phyloP scores from a whole-genome alignment of 495 filamentous ascomycete genomes.

The Podospora pseudocomata region DNA sequence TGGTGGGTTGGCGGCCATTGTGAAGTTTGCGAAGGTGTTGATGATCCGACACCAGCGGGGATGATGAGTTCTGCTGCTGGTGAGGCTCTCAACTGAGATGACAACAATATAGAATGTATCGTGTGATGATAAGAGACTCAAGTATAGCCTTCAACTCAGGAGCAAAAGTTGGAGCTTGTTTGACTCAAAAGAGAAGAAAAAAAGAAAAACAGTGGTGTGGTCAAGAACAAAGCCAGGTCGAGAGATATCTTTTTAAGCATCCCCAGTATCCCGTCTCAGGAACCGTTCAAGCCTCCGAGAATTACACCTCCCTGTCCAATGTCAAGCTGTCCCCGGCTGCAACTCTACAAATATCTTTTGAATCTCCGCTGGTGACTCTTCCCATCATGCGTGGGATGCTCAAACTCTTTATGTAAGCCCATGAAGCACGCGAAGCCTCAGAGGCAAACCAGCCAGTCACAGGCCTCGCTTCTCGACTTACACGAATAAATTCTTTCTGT shows the following conservation, averaged over 20 bases:
- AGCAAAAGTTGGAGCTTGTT: not conserved
- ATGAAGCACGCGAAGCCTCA: not conserved
- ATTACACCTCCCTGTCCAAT: not conserved
- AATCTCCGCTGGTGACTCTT: conserved; percentile 24
- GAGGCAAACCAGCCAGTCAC: conserved; percentile 19
- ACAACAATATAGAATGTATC: not conserved
- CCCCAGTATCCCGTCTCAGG: not conserved
- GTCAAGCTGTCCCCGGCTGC: not conserved
- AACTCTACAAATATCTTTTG: conserved; percentile 9
- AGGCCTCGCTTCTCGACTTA: conserved; percentile 17
- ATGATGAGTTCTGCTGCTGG: not conserved
- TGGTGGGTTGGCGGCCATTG: not conserved
- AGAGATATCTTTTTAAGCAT: not conserved
- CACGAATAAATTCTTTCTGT: conserved; percentile 15
- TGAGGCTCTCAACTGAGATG: not conserved
- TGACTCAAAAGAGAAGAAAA: not conserved
- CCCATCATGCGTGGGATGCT: conserved; percentile 4
- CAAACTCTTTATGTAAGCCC: conserved; percentile 19
- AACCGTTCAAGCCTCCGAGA: not conserved
- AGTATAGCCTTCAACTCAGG: not conserved
- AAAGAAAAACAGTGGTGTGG: not conserved
- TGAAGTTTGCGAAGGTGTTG: not conserved
- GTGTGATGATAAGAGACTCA: not conserved
- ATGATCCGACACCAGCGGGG: not conserved
- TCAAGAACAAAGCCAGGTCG: not conserved